Base-by-base conservation (phyloP, 768 basidiomycete genomes). In the Mycena sanguinolenta region DNA sequence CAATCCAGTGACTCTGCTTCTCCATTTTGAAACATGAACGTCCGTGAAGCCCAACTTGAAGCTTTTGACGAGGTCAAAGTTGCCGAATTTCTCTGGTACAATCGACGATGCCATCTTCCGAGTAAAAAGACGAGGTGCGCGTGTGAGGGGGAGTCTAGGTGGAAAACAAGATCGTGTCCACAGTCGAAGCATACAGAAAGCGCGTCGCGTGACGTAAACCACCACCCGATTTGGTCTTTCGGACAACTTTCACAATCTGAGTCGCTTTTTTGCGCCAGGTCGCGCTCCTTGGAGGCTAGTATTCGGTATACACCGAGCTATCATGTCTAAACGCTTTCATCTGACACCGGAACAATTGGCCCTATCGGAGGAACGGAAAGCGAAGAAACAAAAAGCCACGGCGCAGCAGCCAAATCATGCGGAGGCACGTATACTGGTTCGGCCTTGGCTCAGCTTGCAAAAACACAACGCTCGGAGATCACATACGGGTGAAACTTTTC, bases 21-120 rank as follows among this genome's bases (percentile, higher is more conserved):
- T 87, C 95, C 95, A 98, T 81, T 96, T 97, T 12, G 93, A 94
- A 52, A 97, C 85, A 21, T 85, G 85, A 49, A 97, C 89, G 69
- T 96, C 94, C 13, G 92, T 91, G 73, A 90, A 95, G 73, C 92
- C 91, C 53, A 96, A 84, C 75, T 92, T 90, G 76, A 95, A 82
- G 23, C 88, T 86, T 77, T 91, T 91, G 66, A 96, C 81, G 44
- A 96, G 87, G 81, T 97, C 94, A 77, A 95, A 97, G 78, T 96
- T 93, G 58, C 92, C 94, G 75, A 87, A 90, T 25, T 82, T 79
- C 73, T 87, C 80, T 54, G 78, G 68, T 19, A 75, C 38, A 39
- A 77, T 67, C 23, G 79, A 66, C 23, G 79, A 66, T 78, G 85
- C 85, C 64, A 69, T 70, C 57, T 78, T 58, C 38, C 73, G 73